phyloP scores from a whole-genome alignment of 108 stramenopile species.

The Nannochloropsis granulata region DNA sequence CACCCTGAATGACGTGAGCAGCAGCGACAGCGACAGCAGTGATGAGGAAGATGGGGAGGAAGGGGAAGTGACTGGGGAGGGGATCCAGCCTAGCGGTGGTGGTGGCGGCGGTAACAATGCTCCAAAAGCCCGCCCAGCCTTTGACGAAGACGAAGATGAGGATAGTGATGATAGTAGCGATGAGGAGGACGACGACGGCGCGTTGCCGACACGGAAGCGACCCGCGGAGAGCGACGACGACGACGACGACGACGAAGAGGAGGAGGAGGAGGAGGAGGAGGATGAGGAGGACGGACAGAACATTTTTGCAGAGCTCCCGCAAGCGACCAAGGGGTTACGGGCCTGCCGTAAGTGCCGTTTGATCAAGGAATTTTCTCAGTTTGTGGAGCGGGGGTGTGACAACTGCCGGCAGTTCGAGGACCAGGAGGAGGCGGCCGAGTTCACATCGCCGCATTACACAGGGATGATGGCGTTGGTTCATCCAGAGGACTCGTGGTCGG shows the following conservation, averaged over 20 bases:
- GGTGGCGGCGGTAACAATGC: too few relatives aligned
- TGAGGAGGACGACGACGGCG: not conserved
- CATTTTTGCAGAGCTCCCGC: not conserved
- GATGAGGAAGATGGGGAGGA: too few relatives aligned
- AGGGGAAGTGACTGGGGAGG: too few relatives aligned
- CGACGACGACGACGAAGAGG: not conserved
- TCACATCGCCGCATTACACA: not conserved
- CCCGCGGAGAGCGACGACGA: not conserved
- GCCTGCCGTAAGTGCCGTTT: not conserved
- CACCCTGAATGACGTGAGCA: too few relatives aligned
- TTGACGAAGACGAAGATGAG: not conserved
- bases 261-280: not conserved
- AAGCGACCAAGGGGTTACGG: not conserved
- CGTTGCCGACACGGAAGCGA: not conserved
- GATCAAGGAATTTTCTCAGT: not conserved
- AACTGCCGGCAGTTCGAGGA: not conserved
- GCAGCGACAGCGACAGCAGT: too few relatives aligned
- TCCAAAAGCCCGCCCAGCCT: too few relatives aligned
- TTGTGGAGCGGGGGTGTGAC: not conserved
- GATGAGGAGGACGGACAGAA: not conserved
- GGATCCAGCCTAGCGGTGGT: too few relatives aligned
- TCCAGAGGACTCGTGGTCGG: not conserved
- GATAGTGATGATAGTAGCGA: not conserved
- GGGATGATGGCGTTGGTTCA: not conserved
- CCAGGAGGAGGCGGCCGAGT: not conserved